Base-by-base conservation (phyloP, 768 basidiomycete species). In the Suillus spraguei region DNA sequence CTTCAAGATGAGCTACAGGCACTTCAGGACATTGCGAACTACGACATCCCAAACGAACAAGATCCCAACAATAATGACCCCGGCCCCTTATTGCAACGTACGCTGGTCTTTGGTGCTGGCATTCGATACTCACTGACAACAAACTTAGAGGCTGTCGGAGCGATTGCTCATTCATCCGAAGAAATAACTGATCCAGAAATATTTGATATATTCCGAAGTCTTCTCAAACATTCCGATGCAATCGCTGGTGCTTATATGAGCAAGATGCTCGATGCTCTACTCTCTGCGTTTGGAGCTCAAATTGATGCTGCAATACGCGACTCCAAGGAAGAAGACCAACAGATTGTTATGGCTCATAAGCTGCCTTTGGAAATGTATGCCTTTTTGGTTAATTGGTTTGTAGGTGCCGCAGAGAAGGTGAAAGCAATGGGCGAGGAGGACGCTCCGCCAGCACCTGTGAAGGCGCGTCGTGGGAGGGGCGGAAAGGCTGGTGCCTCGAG, bases 361-460 rank as follows among this genome's bases (percentile, higher is more conserved):
- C 66, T 72, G 4, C 86, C 94, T 0, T 81, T 99, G 64, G 97
- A 99, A 74, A 88, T 92, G 82, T 98, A 94, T 74, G 91, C 90
- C 8, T 98, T 99, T 73, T 79, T 98, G 32, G 76, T 97, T n/a
- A 83, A 89, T 64, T 98, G 95, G 95, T 96, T 96, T 72, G 91
- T 93, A 17, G 77, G 80, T 13, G 88, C 88, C 0, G 90, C 88
- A 1, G 95, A 97, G 76, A 91, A 89, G 67, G 85, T 90, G 63
- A 90, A 89, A 50, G 78, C 78, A 7, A 71, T 80, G 14, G 80
- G 79, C 6, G 83, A 83, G 14, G 80, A 82, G 2, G 81, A 78
- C 22, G 81, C 82, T 14, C 74, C 80, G 3, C 76, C 72, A 7
- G 80, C 83, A 1, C 78, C 78, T 28, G 73, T 82, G 1, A 87